Evolutionary conservation across 2,329 filamentous ascomycete genomes (phyloP).

Genomic region (Trichoderma atrobrunneum): DNA sequence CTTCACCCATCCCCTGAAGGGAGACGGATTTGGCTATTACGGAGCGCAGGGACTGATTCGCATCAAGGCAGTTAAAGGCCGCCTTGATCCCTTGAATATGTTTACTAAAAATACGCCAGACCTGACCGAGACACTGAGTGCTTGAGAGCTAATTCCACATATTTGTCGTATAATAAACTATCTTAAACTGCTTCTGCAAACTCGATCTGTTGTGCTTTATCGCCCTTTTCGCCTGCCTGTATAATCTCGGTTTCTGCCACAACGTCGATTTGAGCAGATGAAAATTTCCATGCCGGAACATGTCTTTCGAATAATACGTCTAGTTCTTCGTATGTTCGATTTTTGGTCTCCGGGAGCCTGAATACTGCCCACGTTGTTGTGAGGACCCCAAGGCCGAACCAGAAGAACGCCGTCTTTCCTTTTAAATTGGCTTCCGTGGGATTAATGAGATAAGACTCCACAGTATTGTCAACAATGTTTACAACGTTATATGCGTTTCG

Average conservation of each 20-base stretch:
- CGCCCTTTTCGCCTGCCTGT: background rate
- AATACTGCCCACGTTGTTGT: background rate
- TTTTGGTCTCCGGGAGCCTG: background rate
- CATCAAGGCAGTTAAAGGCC: background rate
- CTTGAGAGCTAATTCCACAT: background rate
- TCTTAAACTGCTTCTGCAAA: background rate
- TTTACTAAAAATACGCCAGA: constrained; percentile 8
- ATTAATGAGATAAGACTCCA: background rate
- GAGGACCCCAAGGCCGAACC: background rate
- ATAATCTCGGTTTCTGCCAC: background rate
- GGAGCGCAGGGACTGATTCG: background rate
- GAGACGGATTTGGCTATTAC: background rate
- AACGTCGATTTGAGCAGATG: background rate
- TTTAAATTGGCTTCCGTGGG: background rate
- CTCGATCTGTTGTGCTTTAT: background rate
- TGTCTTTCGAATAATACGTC: constrained; percentile 33
- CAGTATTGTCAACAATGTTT: background rate
- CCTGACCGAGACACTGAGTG: background rate
- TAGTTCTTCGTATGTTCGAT: constrained; percentile 42
- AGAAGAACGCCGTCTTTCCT: background rate
- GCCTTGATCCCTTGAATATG: background rate
- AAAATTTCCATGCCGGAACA: constrained; percentile 32
- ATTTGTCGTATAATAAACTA: background rate
- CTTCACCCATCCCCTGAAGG: background rate
- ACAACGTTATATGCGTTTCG: background rate